phyloP scores from a whole-genome alignment of 2,329 filamentous ascomycete species.

The Colletotrichum viniferum region DNA sequence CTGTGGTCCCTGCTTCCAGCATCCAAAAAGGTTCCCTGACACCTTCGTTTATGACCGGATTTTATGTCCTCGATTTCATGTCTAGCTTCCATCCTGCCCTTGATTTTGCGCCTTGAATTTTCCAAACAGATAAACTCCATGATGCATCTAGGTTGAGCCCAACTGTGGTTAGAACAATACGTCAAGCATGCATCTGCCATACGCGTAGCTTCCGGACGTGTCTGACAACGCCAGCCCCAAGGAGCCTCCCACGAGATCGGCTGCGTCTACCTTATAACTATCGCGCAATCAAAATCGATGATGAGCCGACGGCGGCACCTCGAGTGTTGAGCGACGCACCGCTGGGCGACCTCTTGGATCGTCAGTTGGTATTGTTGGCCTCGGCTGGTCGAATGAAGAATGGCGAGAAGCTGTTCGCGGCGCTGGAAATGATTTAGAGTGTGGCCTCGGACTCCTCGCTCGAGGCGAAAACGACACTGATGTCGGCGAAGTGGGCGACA shows the following conservation, averaged over 20 bases:
- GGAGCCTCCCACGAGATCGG: background rate
- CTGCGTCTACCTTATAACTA: background rate
- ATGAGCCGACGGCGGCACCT: background rate
- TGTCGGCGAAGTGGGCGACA: background rate
- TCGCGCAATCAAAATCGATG: background rate
- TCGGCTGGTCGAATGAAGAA: background rate
- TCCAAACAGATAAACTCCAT: background rate
- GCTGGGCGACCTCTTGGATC: background rate
- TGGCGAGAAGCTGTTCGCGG: background rate
- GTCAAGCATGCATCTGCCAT: background rate
- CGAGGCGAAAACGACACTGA: background rate
- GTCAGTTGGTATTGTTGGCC: background rate
- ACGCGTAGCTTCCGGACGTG: background rate
- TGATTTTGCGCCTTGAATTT: background rate
- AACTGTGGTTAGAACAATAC: background rate
- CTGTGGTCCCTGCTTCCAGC: background rate
- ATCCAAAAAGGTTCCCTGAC: background rate
- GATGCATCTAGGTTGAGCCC: rapidly evolving
- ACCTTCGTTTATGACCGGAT: background rate
- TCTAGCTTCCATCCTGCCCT: background rate
- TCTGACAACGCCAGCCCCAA: background rate
- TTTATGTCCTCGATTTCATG: background rate
- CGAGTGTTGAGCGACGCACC: background rate
- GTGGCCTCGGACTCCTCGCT: background rate
- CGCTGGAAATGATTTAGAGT: background rate